Base-by-base conservation (phyloP, 495 filamentous ascomycete genomes). In the Aspergillus bridgeri region DNA sequence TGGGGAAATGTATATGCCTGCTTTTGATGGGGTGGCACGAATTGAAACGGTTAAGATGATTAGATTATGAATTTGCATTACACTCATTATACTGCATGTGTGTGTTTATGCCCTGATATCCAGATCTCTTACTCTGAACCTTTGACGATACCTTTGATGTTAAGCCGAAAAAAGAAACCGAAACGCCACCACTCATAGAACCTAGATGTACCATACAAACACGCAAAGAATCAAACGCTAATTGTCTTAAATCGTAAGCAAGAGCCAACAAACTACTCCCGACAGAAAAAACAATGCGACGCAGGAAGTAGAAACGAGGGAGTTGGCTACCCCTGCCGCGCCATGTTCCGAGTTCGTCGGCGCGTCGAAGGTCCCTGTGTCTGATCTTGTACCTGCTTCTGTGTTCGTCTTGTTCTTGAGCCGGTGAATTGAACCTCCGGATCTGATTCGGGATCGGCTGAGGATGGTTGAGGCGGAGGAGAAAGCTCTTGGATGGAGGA, bases 261-360 rank as follows among this genome's bases (percentile, higher is more conserved):
- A 38, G 33, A 38, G 6, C 2, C 3, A 48, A 33, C 19, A 53
- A 27, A 38, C 15, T 11, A 33, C 1, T 9, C 17, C 3, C 6
- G n/a, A n/a, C n/a, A n/a, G n/a, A n/a, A n/a, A n/a, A n/a, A n/a
- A n/a, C n/a, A n/a, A n/a, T n/a, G n/a, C n/a, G n/a, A n/a, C n/a
- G n/a, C n/a, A n/a, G n/a, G n/a, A n/a, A n/a, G n/a, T n/a, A n/a
- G n/a, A n/a, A n/a, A n/a, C n/a, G n/a, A n/a, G n/a, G n/a, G n/a
- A n/a, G n/a, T n/a, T n/a, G n/a, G 5, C 6, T 29, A 29, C 27
- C 27, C 27, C 48, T 21, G 46, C 24, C 52, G 6, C 23, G 23
- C 60, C 21, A 56, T 56, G 29, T 57, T 58, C 20, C 66, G 65
- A n/a, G 63, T 66, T 8, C 59, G 65, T 54, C 68, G 64, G 48